Evolutionary conservation across 257 asterid genomes (phyloP).

Genomic region (Forsythia suspensa): DNA sequence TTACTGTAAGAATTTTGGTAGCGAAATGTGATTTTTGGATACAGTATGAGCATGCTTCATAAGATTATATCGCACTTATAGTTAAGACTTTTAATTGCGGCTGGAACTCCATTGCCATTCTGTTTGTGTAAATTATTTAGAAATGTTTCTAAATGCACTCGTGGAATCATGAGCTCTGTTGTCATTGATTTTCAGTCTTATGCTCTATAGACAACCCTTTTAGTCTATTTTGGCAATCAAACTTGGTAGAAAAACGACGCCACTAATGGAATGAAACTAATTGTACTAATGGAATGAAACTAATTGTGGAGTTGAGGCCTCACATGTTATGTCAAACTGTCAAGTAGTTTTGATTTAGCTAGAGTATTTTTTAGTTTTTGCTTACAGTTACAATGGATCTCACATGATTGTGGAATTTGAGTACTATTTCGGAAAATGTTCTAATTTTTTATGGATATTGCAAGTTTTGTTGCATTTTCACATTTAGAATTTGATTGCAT

Average conservation of each 20-base stretch:
- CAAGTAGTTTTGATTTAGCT: background rate
- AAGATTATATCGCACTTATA: background rate
- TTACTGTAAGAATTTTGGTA: background rate
- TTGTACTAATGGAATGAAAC: too few relatives aligned
- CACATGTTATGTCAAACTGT: background rate
- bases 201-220: background rate
- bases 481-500: background rate
- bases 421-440: background rate
- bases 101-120: background rate
- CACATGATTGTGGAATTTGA: background rate
- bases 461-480: background rate
- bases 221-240: background rate
- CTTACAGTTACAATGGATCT: background rate
- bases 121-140: too few relatives aligned
- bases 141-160: too few relatives aligned
- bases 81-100: background rate
- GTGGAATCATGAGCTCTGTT: too few relatives aligned
- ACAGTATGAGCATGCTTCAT: background rate
- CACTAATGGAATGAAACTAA: too few relatives aligned
- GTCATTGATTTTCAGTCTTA: too few relatives aligned
- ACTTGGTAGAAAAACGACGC: background rate
- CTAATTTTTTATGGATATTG: background rate
- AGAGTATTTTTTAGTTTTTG: background rate
- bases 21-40: background rate
- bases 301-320: background rate